These are phyloP conservation scores for Sclerotinia spermophila DNA, from an alignment of 2,329 filamentous ascomycete genomes.

Conservation along the genomic window DNA sequence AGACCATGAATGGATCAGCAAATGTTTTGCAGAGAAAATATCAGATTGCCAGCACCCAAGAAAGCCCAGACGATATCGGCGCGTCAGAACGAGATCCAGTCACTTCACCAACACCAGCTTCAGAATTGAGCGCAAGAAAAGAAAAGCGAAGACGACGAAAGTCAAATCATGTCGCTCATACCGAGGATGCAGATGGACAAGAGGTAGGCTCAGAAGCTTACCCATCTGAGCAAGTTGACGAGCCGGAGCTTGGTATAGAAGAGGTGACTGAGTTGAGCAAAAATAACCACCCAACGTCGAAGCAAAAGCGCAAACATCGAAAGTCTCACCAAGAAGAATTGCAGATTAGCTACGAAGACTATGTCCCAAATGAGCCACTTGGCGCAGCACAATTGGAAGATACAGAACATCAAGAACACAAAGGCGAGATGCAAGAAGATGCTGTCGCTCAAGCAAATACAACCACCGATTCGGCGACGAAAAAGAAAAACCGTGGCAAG, in stretches of 20 bases:
- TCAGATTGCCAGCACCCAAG: neutral
- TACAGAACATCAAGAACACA: neutral
- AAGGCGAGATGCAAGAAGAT: neutral
- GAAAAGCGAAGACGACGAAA: neutral
- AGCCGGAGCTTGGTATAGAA: neutral
- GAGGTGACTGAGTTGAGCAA: neutral
- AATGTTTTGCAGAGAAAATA: slow-evolving; percentile 13
- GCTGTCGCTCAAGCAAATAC: neutral
- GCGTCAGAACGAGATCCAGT: neutral
- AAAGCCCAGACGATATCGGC: neutral
- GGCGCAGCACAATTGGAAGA: neutral
- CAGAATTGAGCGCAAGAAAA: neutral
- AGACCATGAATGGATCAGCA: slow-evolving; percentile 2
- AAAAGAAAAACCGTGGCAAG: neutral
- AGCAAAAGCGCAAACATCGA: slow-evolving; percentile 4
- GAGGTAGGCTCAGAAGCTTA: neutral
- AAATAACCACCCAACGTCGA: neutral
- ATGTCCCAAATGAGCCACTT: neutral
- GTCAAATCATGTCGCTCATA: neutral
- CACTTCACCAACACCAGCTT: neutral
- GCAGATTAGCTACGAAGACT: neutral
- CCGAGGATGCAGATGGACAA: neutral
- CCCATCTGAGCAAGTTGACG: neutral
- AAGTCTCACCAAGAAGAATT: neutral
- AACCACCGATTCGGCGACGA: neutral